These are phyloP conservation scores for Monilinia aucupariae DNA, from an alignment of 2,329 filamentous ascomycete species.

Conservation along the genomic window DNA sequence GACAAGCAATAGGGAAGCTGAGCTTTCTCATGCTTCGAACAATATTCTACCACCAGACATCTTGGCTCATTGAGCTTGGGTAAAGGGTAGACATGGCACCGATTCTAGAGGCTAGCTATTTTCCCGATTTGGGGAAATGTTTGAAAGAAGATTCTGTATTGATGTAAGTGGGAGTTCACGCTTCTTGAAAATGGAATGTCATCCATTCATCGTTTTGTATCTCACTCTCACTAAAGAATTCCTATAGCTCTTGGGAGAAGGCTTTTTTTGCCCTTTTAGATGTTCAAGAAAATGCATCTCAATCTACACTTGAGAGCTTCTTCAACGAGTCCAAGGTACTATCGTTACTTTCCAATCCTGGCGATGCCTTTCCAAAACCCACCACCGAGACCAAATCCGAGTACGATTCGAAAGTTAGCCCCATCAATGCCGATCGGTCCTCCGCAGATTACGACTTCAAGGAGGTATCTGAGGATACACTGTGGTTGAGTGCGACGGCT, in stretches of 20 bases:
- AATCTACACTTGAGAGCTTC: constrained; percentile 56
- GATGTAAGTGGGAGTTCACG: constrained; percentile 52
- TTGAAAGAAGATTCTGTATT: constrained; percentile 74
- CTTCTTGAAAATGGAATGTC: too few species aligned
- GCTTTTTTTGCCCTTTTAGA: constrained; percentile 51
- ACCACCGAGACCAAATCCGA: constrained; percentile 59
- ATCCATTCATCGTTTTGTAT: not conserved
- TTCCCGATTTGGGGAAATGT: constrained; percentile 80
- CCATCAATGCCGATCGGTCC: constrained; percentile 73
- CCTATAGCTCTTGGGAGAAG: constrained; percentile 55
- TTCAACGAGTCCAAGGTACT: constrained; percentile 65
- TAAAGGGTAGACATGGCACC: constrained; percentile 61
- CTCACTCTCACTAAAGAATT: constrained; percentile 5
- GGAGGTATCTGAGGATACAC: constrained; percentile 74
- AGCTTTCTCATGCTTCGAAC: constrained; percentile 29
- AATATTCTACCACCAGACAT: constrained; percentile 24
- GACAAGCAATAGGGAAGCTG: constrained; percentile 6
- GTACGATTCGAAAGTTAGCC: constrained; percentile 80
- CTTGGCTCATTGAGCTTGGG: constrained; percentile 42
- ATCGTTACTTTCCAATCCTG: constrained; percentile 62
- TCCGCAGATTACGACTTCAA: constrained; percentile 67
- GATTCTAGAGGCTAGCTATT: constrained; percentile 64
- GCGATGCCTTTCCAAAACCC: constrained; percentile 60
- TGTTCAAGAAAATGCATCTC: constrained; percentile 53
- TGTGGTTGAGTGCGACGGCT: constrained; percentile 77